Percentiles rank a stretch among this genome's conserved stretches.
Evolutionary conservation across 1,284 basidiomycete genomes (phyloP).

Genomic region (Microbotryomycetes sp.): DNA sequence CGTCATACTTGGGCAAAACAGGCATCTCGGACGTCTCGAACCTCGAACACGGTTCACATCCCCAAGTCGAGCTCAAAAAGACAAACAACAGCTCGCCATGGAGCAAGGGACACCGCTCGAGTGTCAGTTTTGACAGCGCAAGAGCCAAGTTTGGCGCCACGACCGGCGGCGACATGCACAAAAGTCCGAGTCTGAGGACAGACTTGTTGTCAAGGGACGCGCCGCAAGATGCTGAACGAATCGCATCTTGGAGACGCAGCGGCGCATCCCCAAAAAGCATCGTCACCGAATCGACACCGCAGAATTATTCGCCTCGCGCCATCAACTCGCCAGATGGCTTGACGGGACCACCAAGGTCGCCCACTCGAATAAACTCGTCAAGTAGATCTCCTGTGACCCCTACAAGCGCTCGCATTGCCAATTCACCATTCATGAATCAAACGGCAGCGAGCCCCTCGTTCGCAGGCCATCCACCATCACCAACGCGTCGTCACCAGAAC

Average conservation of each 20-base stretch:
- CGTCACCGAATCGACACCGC: too few species aligned
- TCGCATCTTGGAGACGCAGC: neutral
- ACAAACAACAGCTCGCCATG: neutral
- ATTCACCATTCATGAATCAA: neutral
- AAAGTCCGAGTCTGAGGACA: neutral
- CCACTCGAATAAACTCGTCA: neutral
- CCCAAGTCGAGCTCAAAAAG: neutral
- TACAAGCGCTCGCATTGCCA: neutral
- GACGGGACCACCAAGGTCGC: neutral
- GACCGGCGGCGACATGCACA: neutral
- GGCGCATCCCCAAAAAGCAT: neutral
- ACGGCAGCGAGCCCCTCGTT: neutral
- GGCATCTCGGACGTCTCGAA: neutral
- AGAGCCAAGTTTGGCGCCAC: neutral
- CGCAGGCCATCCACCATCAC: neutral
- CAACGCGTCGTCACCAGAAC: neutral
- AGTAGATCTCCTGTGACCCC: neutral
- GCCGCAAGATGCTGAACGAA: neutral
- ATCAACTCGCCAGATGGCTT: too few species aligned
- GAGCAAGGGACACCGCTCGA: neutral
- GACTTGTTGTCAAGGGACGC: neutral
- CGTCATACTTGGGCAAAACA: neutral
- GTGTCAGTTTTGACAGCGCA: neutral
- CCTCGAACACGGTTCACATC: neutral
- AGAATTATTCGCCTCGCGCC: too few species aligned